A percentile compares a stretch with the other conserved stretches of the same genome.
These are phyloP conservation scores for Vaccinium corymbosum DNA, from an alignment of 148 eudicot species.

Conservation along the genomic window DNA sequence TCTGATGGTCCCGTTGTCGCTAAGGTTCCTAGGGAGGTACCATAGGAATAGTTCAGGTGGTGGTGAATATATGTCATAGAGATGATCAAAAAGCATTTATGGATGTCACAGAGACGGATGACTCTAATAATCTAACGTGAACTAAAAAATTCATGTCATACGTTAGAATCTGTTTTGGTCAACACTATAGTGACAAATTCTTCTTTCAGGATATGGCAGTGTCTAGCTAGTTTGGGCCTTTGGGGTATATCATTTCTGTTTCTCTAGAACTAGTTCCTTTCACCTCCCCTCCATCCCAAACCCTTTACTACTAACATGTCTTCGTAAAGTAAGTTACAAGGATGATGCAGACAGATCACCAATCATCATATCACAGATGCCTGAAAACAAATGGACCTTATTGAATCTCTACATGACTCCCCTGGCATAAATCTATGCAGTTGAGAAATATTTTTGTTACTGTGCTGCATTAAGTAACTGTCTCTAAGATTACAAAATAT, in stretches of 20 bases:
- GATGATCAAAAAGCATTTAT: too few species aligned
- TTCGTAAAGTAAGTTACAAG: not conserved
- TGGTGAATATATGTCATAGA: not conserved
- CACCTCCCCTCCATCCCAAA: not conserved
- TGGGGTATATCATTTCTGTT: not conserved
- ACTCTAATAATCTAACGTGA: not conserved
- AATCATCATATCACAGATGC: not conserved
- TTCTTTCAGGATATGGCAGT: not conserved
- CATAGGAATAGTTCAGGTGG: constrained; percentile 1
- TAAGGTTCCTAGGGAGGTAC: not conserved
- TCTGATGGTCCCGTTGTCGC: not conserved
- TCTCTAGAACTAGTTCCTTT: not conserved
- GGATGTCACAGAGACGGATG: too few species aligned
- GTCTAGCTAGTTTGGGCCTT: not conserved
- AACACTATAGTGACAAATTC: not conserved
- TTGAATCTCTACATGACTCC: not conserved
- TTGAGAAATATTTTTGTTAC: not conserved
- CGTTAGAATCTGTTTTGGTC: not conserved
- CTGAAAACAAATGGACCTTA: not conserved
- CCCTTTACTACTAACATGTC: not conserved
- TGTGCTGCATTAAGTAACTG: not conserved
- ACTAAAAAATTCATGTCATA: not conserved
- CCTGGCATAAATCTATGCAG: not conserved
- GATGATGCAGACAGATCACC: not conserved
- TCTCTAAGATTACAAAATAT: not conserved